Base-by-base conservation (phyloP, 2,329 filamentous ascomycete genomes). In the Corynespora cassiicola region DNA sequence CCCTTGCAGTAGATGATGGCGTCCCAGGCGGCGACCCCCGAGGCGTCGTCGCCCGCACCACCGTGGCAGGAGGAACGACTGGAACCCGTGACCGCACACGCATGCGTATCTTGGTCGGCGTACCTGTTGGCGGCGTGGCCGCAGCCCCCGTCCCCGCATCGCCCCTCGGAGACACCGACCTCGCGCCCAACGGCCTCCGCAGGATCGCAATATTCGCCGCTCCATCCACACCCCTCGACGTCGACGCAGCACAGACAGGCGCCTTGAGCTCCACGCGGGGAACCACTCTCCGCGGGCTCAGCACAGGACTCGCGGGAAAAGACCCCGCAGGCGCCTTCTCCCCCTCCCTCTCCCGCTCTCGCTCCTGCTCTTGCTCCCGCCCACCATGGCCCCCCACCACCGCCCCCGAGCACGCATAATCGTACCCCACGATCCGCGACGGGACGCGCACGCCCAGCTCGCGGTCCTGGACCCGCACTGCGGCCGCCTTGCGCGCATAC, bases 401-500 rank as follows among this genome's bases (percentile, higher is more conserved):
- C 14, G 45, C 37, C n/a, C n/a, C n/a, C n/a, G n/a, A n/a, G 20
- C 50, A 53, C 4, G 56, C 54, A 22, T 61, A 63, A 28, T 60
- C 56, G 26, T 63, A 64, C 3, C 55, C 60, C 2, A 58, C 39
- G 7, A 60, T 56, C 21, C 56, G 55, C 1, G 45, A 45, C 2
- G 62, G 54, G 2, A 61, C 50, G 12, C 48, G 36, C 6, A 61
- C 49, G 2, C 58, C 55, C 27, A 56, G 36, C 14, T 38, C 51
- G 16, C 62, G 46, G 15, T 64, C 56, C 7, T 44, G 44, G 20
- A 56, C 51, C 8, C 54, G 39, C 5, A 54, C 56, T 18, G 57
- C 42, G 7, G 54, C 32, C 2, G 57, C 60, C 26, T 63, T 66
- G 24, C 56, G 34, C 35, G 53, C 49, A 26, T 65, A 66, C 3